Percentiles rank a stretch among this genome's conserved stretches.
Conservation (phyloP, 2,329 filamentous ascomycete species). For the Clonostachys sp. region DNA sequence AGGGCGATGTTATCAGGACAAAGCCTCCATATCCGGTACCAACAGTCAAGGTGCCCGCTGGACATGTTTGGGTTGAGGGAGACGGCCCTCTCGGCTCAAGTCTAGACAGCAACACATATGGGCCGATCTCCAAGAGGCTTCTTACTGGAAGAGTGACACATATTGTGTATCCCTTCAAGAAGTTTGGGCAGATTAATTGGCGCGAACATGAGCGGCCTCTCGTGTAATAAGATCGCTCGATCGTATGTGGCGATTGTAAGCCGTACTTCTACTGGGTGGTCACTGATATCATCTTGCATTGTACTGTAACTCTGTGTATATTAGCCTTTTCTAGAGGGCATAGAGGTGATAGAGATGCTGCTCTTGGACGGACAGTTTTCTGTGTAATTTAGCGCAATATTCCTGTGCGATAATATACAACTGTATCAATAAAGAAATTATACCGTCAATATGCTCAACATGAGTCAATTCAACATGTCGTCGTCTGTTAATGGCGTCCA, state of each 20-base stretch:
- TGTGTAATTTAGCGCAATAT: too few relatives aligned
- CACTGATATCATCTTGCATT: too few relatives aligned
- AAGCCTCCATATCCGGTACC: conserved; percentile 52
- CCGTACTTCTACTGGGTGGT: too few relatives aligned
- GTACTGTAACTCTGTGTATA: too few relatives aligned
- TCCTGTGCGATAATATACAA: too few relatives aligned
- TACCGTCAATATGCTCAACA: too few relatives aligned
- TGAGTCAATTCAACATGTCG: too few relatives aligned
- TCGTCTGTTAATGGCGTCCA: too few relatives aligned
- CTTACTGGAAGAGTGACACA: conserved; percentile 71
- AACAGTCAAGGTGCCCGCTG: conserved; percentile 64
- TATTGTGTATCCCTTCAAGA: conserved; percentile 64
- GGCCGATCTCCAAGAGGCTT: conserved; percentile 72
- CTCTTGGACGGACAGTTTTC: too few relatives aligned
- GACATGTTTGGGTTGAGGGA: conserved; percentile 94
- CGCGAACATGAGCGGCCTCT: conserved; percentile 40
- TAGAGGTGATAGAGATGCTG: too few relatives aligned
- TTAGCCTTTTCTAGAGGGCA: too few relatives aligned
- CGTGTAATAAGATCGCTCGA: conserved; percentile 3
- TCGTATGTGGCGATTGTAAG: background rate
- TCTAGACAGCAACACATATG: conserved; percentile 85
- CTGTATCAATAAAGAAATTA: too few relatives aligned
- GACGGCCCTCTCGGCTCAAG: conserved; percentile 70
- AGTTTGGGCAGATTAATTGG: conserved; percentile 54
- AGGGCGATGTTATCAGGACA: conserved; percentile 72